Base-by-base conservation (phyloP, 306 rosid genomes). In the Lathyrus oleraceus region DNA sequence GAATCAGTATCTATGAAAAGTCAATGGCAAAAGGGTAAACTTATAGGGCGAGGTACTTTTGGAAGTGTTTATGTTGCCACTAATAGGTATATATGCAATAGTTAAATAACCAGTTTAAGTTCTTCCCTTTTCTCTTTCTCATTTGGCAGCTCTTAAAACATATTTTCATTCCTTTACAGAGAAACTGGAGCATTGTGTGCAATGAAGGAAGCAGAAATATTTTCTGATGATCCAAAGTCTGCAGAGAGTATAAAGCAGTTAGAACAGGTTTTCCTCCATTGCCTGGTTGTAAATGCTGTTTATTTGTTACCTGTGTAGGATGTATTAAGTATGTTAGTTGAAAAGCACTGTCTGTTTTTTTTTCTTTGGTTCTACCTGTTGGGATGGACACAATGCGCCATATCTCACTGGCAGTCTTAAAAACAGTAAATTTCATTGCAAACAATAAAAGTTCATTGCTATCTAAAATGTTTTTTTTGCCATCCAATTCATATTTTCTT, bases 131-230 rank as follows among this genome's bases (percentile, higher is more conserved):
- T 66, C n/a, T 63, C 21, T 70, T 54, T 67, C 51, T 67, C 28
- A 14, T 63, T 21, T 64, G 5, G 61, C 52, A 42, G 51, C 65
- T 78, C 47, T 70, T 70, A 67, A 58, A 17, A 70, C 4, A 17
- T 21, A 14, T n/a, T 71, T 51, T 61, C 2, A 3, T 30, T 72
- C 21, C 39, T 61, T 61, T 23, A 20, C 78, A 94, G 97, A 68
- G 86, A 85, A 82, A 95, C 94, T 59, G 99, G 99, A 74, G 92
- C 99, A 67, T 79, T 95, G 82, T 95, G 97, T 85, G 99, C 99
- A 45, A 89, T 95, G 99, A 95, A 95, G 83, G 99, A 95, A 81
- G 99, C 80, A 48, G 99, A 91, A 63, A 76, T 91, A 70, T 82
- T 83, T 76, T 87, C 73, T 13, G 99, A 91, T 72, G 99, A 95